phyloP scores from a whole-genome alignment of 257 asterid genomes.

The Cynanchum wilfordii region DNA sequence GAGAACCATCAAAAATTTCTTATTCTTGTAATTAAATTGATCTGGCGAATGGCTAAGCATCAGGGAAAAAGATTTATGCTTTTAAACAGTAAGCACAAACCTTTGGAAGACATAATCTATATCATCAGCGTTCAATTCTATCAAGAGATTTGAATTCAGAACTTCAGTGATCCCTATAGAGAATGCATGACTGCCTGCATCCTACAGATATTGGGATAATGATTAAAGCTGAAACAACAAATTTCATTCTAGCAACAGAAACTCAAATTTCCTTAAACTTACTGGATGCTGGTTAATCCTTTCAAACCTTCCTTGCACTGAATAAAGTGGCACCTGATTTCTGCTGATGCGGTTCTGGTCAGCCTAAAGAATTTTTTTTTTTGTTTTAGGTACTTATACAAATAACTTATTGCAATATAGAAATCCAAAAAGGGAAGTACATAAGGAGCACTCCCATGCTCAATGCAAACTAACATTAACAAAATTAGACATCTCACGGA shows the following conservation, averaged over 20 bases:
- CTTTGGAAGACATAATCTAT: slow-evolving; percentile 90
- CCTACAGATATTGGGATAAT: slow-evolving; percentile 41
- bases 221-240: slow-evolving; percentile 19
- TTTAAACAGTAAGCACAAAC: slow-evolving; percentile 23
- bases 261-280: slow-evolving; percentile 31
- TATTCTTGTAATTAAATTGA: not conserved
- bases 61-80: slow-evolving; percentile 6
- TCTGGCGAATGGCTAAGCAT: not conserved
- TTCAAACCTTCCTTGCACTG: slow-evolving; percentile 90
- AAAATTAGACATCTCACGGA: not conserved
- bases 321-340: slow-evolving; percentile 86
- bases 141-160: slow-evolving; percentile 79
- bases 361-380: slow-evolving; percentile 43
- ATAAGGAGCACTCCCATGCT: not conserved
- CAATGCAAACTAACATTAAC: not conserved
- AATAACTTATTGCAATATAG: not conserved
- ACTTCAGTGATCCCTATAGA: slow-evolving; percentile 93
- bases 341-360: slow-evolving; percentile 85
- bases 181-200: slow-evolving; percentile 75
- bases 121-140: slow-evolving; percentile 93
- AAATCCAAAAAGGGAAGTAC: not conserved
- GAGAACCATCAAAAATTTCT: not conserved
- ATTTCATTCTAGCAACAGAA: slow-evolving; percentile 18
- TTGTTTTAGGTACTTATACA: not conserved
- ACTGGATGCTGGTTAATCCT: slow-evolving; percentile 98